Base-by-base conservation (phyloP, 2,329 filamentous ascomycete species). In the Aureobasidium sp. region DNA sequence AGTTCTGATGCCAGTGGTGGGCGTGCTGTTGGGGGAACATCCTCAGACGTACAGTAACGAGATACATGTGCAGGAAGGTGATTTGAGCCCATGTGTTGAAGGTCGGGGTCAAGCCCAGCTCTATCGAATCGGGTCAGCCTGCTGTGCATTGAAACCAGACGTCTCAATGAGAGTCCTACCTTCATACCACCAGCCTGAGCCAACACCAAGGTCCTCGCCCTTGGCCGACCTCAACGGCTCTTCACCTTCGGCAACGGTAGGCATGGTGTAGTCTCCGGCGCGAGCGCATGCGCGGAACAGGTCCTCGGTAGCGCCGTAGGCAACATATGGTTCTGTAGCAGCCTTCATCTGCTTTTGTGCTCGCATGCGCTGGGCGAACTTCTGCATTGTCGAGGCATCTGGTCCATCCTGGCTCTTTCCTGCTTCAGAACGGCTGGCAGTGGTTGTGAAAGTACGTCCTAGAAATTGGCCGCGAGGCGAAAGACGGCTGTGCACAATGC, bases 61-160 rank as follows among this genome's bases (percentile, higher is more conserved):
- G 83, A 80, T 96, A 97, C 83, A 99, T 89, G 79, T 99, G 93
- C 63, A 99, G 83, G 82, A 96, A 96, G 39, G 92, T 94, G 48
- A 97, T 87, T 76, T 97, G 92, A 24, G 92, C 90, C 94, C 94
- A 99, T 62, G 90, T 93, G 72, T 87, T 92, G 76, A 99, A 99
- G 0, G 92, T 97, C 0, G 92, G 90, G 36, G 84, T 81, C 20
- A 99, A 84, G 29, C 84, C 84, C 66, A 96, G 84, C 57, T 87
- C 90, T 96, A 69, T 48, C n/a, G 13, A 9, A 29, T 39, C 13
- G n/a, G 24, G 44, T 63, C 39, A 61, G 59, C 46, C 39, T 26
- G 27, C 12, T n/a, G 29, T 34, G 4, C 17, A 13, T 7, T 8
- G 26, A 39, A 12, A 15, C 12, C 8, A 13, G 7, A 32, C 4